phyloP scores from a whole-genome alignment of 2,329 filamentous ascomycete genomes.

The Arachnomyces sp. region DNA sequence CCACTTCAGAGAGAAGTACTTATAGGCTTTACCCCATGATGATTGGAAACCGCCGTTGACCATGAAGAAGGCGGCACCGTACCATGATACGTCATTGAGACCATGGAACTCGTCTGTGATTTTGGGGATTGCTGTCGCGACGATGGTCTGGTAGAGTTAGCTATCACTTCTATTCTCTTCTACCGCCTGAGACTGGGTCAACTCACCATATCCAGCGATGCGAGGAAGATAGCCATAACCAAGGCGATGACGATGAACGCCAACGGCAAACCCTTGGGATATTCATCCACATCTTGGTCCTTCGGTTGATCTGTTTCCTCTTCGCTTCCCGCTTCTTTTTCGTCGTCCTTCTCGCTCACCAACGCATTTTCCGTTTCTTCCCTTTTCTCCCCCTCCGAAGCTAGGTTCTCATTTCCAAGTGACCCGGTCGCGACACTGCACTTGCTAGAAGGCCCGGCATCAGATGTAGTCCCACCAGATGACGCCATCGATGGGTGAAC shows the following conservation, averaged over 20 bases:
- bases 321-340: too few relatives aligned
- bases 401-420: too few relatives aligned
- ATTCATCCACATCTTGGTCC: conserved; percentile 7
- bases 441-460: too few relatives aligned
- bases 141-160: conserved; percentile 11
- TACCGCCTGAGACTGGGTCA: conserved; percentile 1
- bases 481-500: too few relatives aligned
- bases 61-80: conserved; percentile 39
- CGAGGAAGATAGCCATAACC: conserved; percentile 21
- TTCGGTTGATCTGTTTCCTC: too few relatives aligned
- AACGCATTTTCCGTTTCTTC: too few relatives aligned
- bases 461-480: too few relatives aligned
- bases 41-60: conserved; percentile 14
- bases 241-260: conserved; percentile 20
- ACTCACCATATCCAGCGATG: background rate
- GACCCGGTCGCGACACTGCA: too few relatives aligned
- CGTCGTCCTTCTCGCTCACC: too few relatives aligned
- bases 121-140: conserved; percentile 1
- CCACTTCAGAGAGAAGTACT: conserved; percentile 41
- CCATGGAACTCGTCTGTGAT: conserved; percentile 42
- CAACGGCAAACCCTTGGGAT: conserved; percentile 19
- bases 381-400: too few relatives aligned
- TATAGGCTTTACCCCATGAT: conserved; percentile 41
- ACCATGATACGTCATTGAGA: conserved; percentile 54
- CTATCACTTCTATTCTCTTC: conserved; percentile 4